Percentiles rank a stretch among this genome's conserved stretches.
Conservation (phyloP, 306 rosid species). For the Psophocarpus tetragonolobus region DNA sequence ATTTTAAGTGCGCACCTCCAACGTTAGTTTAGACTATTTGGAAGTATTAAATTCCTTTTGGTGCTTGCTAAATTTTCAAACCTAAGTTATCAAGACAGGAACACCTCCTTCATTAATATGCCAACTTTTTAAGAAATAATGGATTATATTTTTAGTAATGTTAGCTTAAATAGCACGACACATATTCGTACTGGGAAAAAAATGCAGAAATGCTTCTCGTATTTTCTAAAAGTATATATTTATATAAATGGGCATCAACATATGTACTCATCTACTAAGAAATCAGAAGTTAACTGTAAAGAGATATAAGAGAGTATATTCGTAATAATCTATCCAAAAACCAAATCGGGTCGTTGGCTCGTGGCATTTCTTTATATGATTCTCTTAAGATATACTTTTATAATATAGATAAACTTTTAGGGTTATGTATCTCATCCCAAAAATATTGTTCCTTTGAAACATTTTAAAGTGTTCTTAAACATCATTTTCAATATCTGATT, state of each 20-base stretch:
- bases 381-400: neutral
- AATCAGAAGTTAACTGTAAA: neutral
- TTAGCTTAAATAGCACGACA: neutral
- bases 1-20: neutral
- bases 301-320: neutral
- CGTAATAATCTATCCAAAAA: neutral
- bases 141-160: neutral
- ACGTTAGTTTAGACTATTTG: neutral
- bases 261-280: slow-evolving; percentile 2
- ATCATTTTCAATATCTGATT: neutral
- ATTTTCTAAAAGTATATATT: no score
- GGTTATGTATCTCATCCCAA: neutral
- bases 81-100: neutral
- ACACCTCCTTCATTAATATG: neutral
- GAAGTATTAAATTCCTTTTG: neutral
- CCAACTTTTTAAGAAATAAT: no score
- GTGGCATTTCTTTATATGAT: slow-evolving; percentile 1
- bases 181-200: neutral
- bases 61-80: neutral
- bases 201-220: no score
- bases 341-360: neutral
- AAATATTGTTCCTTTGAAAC: neutral
- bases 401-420: neutral
- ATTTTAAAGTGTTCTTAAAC: neutral
- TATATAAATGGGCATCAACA: no score